Evolutionary conservation across 768 basidiomycete species (phyloP).

Genomic region (Suillus subaureus): DNA sequence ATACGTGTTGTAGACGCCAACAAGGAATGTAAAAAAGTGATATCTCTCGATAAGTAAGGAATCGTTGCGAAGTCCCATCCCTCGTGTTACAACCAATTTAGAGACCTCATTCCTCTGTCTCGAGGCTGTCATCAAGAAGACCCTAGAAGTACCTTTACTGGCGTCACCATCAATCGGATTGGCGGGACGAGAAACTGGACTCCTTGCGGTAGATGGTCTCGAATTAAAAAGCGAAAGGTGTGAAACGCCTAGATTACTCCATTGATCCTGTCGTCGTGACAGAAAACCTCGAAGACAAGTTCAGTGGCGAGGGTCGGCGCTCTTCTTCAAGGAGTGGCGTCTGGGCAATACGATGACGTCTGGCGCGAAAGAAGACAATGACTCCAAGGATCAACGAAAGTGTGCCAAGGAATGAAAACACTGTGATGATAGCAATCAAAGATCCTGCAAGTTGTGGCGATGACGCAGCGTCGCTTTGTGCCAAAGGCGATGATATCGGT

Average conservation of each 20-base stretch:
- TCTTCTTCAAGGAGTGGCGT: constrained; percentile 5
- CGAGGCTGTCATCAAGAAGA: neutral
- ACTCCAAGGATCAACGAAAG: constrained; percentile 20
- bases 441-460: constrained; percentile 10
- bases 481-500: neutral
- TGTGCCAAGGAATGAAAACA: constrained; percentile 17
- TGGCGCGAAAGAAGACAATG: constrained; percentile 18
- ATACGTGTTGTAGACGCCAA: constrained; percentile 24
- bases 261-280: constrained; percentile 4
- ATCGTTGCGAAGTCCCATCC: neutral
- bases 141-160: neutral
- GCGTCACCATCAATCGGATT: constrained; percentile 15
- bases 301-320: neutral
- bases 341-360: constrained; percentile 9
- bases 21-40: constrained; percentile 4
- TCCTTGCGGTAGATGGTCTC: neutral
- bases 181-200: constrained; percentile 6
- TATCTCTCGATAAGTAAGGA: neutral
- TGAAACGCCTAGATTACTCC: neutral
- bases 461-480: constrained; percentile 3
- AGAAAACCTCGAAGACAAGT: constrained; percentile 9
- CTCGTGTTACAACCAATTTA: neutral
- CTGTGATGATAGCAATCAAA: constrained; percentile 21
- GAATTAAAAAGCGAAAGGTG: neutral
- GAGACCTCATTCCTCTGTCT: neutral